Evolutionary conservation across 2,329 filamentous ascomycete species (phyloP), one percentile per base, ranked within the genome.

Genomic region (Tolypocladium album): DNA sequence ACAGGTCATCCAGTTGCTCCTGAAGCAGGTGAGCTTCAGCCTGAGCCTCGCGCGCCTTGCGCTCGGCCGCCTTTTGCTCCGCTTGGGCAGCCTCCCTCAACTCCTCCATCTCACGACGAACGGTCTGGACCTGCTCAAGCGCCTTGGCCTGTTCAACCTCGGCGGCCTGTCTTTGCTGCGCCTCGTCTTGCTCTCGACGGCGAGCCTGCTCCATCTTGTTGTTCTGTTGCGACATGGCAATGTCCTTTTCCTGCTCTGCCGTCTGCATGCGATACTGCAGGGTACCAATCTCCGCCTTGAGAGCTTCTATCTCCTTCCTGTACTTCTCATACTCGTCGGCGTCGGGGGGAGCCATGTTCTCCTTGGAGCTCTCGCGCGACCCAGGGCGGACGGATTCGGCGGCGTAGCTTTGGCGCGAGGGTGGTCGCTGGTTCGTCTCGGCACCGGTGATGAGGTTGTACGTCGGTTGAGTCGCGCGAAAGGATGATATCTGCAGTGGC

Each of bases 221-320:
- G 64, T 91, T 88, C 66, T 94, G 89, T 63, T 90, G 87, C 20
- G 96, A 79, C 12, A 85, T 81, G 56, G 86, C 79, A 67, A 97
- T 83, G 61, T 96, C 91, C 66, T 89, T 88, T 69, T 97, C 93
- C 66, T 96, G 90, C 67, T 93, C 92, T 58, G 90, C 78, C 22
- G 89, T 93, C 68, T 92, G 89, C 65, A 96, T 81, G 61, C 93
- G 90, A 75, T 97, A 99, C 63, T 87, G 88, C 57, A 97, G 78
- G 0, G 91, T 90, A 63, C 92, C 94, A 50, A 97, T 79, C 73
- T 97, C 91, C 2, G 93, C 90, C 69, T 93, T 92, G 34, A 97
- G 80, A 64, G 92, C 88, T 68, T 97, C 92, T 61, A 82, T 83
- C 42, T 77, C 77, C 59, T 76, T 79, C 56, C 79, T 77, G 68